Conservation (phyloP, 352 stramenopile species). For the Globisporangium emineosum region DNA sequence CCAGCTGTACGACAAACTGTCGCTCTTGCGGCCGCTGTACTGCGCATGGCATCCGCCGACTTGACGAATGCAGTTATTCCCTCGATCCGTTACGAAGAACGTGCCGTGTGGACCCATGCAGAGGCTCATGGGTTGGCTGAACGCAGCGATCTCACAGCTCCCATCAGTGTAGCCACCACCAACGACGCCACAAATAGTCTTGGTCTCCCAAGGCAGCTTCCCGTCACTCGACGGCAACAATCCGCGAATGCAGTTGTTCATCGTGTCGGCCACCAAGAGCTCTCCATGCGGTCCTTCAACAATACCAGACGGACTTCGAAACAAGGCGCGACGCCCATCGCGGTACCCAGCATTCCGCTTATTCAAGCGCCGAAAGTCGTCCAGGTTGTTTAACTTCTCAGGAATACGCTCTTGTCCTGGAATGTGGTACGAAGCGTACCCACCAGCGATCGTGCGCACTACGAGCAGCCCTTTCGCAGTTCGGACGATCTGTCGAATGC, state of each 20-base stretch:
- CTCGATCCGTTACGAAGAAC: constrained; percentile 41
- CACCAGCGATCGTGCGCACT: constrained; percentile 38
- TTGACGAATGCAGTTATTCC: constrained; percentile 45
- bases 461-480: constrained; percentile 24
- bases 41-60: constrained; percentile 26
- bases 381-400: not conserved
- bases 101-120: constrained; percentile 25
- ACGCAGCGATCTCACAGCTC: constrained; percentile 28
- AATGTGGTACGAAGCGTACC: constrained; percentile 13
- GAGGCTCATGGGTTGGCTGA: constrained; percentile 37
- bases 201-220: constrained; percentile 22
- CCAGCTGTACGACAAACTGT: constrained; percentile 29
- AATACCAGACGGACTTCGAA: constrained; percentile 36
- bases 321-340: constrained; percentile 32
- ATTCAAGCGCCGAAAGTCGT: constrained; percentile 8
- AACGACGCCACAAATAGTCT: constrained; percentile 28
- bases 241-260: constrained; percentile 57
- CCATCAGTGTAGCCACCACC: constrained; percentile 30
- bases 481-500: constrained; percentile 39
- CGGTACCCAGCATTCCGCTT: constrained; percentile 27
- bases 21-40: not conserved
- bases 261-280: constrained; percentile 48
- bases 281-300: constrained; percentile 27
- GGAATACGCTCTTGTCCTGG: constrained; percentile 1
- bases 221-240: constrained; percentile 17